phyloP scores from a whole-genome alignment of 1,284 basidiomycete genomes.

The Ustilago crameri region DNA sequence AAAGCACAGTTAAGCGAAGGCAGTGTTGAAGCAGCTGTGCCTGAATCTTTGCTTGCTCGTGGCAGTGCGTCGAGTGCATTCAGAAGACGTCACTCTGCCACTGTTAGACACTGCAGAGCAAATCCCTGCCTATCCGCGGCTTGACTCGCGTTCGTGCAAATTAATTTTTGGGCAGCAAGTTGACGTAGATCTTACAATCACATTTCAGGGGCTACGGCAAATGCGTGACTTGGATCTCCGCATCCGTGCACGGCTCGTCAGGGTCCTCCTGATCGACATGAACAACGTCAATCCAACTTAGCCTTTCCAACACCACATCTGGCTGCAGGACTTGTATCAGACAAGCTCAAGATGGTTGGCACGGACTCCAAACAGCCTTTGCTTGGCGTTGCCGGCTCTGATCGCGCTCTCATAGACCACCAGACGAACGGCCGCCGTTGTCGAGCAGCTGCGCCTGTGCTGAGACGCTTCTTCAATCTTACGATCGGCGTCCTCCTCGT shows the following conservation, averaged over 20 bases:
- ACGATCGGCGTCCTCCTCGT: constrained; percentile 5
- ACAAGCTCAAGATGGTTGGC: constrained; percentile 8
- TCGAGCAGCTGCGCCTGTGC: not conserved
- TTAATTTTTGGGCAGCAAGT: not conserved
- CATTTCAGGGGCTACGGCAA: too few relatives aligned
- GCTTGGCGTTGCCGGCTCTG: constrained; percentile 6
- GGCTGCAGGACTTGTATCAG: not conserved
- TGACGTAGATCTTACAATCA: constrained; percentile 3
- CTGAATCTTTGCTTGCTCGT: not conserved
- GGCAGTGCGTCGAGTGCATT: constrained; percentile 5
- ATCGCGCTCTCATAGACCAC: not conserved
- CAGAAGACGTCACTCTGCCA: constrained; percentile 5
- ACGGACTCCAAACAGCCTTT: constrained; percentile 18
- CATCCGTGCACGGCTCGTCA: constrained; percentile 15
- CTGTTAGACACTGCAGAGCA: not conserved
- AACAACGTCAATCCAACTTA: not conserved
- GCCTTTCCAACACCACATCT: not conserved
- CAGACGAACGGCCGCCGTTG: not conserved
- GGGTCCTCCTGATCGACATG: constrained; percentile 7
- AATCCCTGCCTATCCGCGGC: not conserved
- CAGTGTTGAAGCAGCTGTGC: not conserved
- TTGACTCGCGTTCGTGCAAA: constrained; percentile 1
- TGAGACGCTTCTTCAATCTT: constrained; percentile 14
- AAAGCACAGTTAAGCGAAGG: not conserved
- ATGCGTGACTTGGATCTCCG: not conserved